These are phyloP conservation scores for Fonsecaea nubica DNA, from an alignment of 2,329 filamentous ascomycete species.

Conservation along the genomic window DNA sequence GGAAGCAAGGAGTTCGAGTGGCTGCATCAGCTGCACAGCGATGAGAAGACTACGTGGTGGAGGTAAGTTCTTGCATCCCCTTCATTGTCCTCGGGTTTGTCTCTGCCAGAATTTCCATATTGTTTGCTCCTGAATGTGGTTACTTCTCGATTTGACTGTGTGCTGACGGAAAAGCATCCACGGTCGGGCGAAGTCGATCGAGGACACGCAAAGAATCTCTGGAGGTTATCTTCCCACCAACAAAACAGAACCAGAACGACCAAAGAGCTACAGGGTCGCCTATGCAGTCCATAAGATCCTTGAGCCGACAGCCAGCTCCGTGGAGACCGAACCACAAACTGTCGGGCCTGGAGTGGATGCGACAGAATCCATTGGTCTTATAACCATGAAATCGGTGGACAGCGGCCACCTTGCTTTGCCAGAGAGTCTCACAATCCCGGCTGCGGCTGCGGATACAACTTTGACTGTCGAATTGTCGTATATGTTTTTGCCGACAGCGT, in stretches of 20 bases:
- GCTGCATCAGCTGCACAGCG: slow-evolving; percentile 44
- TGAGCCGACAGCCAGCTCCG: not conserved
- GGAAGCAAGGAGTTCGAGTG: slow-evolving; percentile 46
- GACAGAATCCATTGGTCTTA: not conserved
- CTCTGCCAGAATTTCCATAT: not conserved
- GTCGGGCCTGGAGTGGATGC: not conserved
- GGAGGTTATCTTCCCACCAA: slow-evolving; percentile 25
- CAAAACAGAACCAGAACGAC: not conserved
- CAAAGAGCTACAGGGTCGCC: not conserved
- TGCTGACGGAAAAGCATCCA: slow-evolving; percentile 36
- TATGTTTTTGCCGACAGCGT: slow-evolving; percentile 35
- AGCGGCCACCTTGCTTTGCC: not conserved
- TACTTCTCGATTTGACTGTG: slow-evolving; percentile 15
- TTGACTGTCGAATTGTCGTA: slow-evolving; percentile 40
- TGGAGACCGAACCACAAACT: not conserved
- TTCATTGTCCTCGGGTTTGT: not conserved
- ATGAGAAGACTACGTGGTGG: slow-evolving; percentile 44
- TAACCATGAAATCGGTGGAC: not conserved
- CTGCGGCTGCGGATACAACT: slow-evolving; percentile 26
- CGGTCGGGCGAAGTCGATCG: slow-evolving; percentile 40
- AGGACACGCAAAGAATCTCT: slow-evolving; percentile 42
- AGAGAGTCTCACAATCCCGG: slow-evolving; percentile 10
- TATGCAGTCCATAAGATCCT: not conserved
- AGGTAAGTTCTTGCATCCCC: slow-evolving; percentile 40
- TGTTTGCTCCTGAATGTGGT: not conserved